A percentile compares a stretch with the other conserved stretches of the same genome.
Conservation (phyloP, 192 early-diverging fungal genomes). For the Entomortierella chlamydospora region DNA sequence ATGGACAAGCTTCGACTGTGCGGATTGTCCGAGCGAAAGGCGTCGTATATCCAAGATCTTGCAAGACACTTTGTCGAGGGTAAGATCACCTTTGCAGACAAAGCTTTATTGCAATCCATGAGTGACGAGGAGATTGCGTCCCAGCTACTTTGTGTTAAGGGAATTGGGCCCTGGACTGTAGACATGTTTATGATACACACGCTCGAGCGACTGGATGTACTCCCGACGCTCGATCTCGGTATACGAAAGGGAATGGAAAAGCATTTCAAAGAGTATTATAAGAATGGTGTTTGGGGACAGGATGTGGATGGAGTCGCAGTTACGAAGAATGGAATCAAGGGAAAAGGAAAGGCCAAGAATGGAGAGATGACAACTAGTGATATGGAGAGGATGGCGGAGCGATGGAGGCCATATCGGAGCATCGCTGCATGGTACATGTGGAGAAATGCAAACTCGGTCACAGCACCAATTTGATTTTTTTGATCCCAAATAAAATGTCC, state of each 20-base stretch:
- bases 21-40: conserved; percentile 45
- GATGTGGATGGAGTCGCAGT: neutral
- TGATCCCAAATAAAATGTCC: neutral
- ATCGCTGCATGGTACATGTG: conserved; percentile 55
- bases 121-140: conserved; percentile 33
- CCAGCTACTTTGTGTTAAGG: conserved; percentile 41
- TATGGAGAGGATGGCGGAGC: conserved; percentile 52
- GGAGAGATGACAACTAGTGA: conserved; percentile 33
- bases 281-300: conserved; percentile 41
- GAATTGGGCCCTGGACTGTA: conserved; percentile 49
- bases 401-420: conserved; percentile 43
- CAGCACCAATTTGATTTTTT: conserved; percentile 16
- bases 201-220: conserved; percentile 37
- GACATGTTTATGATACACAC: conserved; percentile 54
- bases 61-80: conserved; percentile 41
- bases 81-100: conserved; percentile 45
- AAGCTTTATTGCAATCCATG: conserved; percentile 24
- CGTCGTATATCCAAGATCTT: conserved; percentile 48
- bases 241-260: conserved; percentile 44
- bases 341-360: conserved; percentile 42
- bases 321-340: conserved; percentile 22
- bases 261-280: conserved; percentile 33
- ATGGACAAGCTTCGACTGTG: conserved; percentile 24
- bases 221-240: conserved; percentile 42
- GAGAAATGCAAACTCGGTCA: conserved; percentile 27